Evolutionary conservation across 164 flowering plant genomes (phyloP), one percentile per base, ranked within the genome.

Genomic region (Kalanchoe fedtschenkoi): DNA sequence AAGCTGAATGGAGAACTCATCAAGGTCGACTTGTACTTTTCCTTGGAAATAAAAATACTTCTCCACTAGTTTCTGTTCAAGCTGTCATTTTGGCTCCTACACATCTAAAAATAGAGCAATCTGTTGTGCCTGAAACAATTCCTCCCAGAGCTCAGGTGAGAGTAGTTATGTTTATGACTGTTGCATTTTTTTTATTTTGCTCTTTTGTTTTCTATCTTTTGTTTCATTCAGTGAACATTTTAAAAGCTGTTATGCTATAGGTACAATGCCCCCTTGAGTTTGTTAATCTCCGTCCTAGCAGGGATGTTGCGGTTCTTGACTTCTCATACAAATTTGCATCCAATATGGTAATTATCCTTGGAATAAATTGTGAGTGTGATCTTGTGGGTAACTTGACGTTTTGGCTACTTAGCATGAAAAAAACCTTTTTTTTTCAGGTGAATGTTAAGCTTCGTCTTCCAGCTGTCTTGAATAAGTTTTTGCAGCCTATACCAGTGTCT

Each of bases 121-220:
- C 99, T 34, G 51, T 78, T 64, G 96, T 95, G 61, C 99, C 99
- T 33, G 96, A 95, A 32, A 89, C 91, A 59, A 89, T 95, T 64
- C 99, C 99, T 69, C 97, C 99, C 32, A 73, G 99, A 64, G 97
- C 99, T 51, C 99, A 95, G 99, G 99, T 95, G 44, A 60, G 37
- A 42, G 62, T 43, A 44, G 35, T 53, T 68, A 21, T 55, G 30
- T 34, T 15, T 28, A 35, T 51, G 15, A 58, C 5, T 44, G 24
- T 19, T 30, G 1, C 41, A 24, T 6, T 15, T 34, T 22, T 15
- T 58, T 22, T 51, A 51, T 22, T n/a, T 24, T 34, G 41, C n/a
- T 58, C 26, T 57, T 35, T 13, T 62, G 34, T 57, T 16, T 15
- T 10, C 2, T 24, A 13, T 24, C 55, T 22, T 9, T 47, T 47